A percentile compares a stretch with the other conserved stretches of the same genome.
Evolutionary conservation across 306 rosid genomes (phyloP).

Genomic region (Medicago ruthenica): DNA sequence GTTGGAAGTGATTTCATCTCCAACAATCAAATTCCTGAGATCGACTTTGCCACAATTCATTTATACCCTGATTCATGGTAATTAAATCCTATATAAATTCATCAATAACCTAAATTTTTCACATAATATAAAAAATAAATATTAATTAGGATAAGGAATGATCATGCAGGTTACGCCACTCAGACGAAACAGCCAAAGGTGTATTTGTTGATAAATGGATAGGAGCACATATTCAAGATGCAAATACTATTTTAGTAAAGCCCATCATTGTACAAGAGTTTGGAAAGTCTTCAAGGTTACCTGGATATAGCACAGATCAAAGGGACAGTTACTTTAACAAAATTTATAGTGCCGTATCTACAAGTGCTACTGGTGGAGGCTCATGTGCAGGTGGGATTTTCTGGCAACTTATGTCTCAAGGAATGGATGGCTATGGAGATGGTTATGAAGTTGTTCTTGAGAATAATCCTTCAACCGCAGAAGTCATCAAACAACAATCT

Average conservation of each 20-base stretch:
- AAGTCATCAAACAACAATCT: conserved; percentile 43
- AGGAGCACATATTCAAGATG: conserved; percentile 36
- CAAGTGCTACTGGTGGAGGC: conserved; percentile 14
- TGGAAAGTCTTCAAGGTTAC: conserved; percentile 46
- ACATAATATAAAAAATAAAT: too few relatives aligned
- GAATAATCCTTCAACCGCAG: conserved; percentile 45
- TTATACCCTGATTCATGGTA: conserved; percentile 57
- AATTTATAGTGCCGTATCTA: conserved; percentile 11
- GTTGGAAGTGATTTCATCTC: conserved; percentile 55
- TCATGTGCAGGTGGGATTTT: conserved; percentile 46
- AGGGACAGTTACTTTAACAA: conserved; percentile 41
- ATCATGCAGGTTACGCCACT: conserved; percentile 20
- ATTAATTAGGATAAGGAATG: too few relatives aligned
- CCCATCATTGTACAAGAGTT: conserved; percentile 49
- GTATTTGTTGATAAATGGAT: conserved; percentile 49
- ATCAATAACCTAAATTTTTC: too few relatives aligned
- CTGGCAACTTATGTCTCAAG: conserved; percentile 50
- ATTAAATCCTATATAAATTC: background rate
- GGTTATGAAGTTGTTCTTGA: conserved; percentile 40
- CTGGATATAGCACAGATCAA: conserved; percentile 17
- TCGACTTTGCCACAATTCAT: conserved; percentile 52
- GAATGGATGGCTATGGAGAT: conserved; percentile 33
- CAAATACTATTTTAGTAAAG: conserved; percentile 6
- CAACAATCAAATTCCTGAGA: conserved; percentile 47
- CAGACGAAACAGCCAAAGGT: conserved; percentile 21